A percentile compares a stretch with the other conserved stretches of the same genome.
Conservation (phyloP, 768 basidiomycete species). For the Hygrocybe punicea region DNA sequence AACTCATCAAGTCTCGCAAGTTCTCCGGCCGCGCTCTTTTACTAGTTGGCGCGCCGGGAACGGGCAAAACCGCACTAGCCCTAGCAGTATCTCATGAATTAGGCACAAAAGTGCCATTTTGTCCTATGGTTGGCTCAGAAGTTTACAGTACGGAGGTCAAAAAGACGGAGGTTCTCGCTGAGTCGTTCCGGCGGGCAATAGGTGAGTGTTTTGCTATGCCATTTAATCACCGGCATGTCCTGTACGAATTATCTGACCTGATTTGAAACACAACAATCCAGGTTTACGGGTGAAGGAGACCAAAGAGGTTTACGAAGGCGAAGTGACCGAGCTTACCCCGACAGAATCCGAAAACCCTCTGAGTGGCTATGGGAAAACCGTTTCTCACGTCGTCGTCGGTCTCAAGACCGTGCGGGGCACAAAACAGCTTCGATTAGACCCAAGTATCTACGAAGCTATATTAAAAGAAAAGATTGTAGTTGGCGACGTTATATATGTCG, state of each 20-base stretch:
- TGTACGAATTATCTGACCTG: slow-evolving; percentile 9
- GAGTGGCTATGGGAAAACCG: slow-evolving; percentile 96
- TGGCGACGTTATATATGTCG: slow-evolving; percentile 96
- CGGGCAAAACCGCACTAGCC: slow-evolving; percentile 96
- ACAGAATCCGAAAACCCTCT: slow-evolving; percentile 96
- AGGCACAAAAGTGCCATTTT: slow-evolving; percentile 93
- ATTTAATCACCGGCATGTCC: neutral
- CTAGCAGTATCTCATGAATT: slow-evolving; percentile 94
- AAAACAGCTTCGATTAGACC: slow-evolving; percentile 91
- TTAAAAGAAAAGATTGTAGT: slow-evolving; percentile 95
- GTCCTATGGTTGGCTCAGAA: slow-evolving; percentile 97
- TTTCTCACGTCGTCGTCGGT: slow-evolving; percentile 95
- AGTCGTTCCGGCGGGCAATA: slow-evolving; percentile 91
- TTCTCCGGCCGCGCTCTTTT: slow-evolving; percentile 92
- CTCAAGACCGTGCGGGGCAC: slow-evolving; percentile 92
- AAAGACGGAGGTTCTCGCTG: slow-evolving; percentile 97
- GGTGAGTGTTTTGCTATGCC: slow-evolving; percentile 48
- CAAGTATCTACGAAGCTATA: slow-evolving; percentile 94
- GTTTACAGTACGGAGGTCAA: slow-evolving; percentile 97
- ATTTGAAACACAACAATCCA: slow-evolving; percentile 26
- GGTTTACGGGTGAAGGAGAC: slow-evolving; percentile 98
- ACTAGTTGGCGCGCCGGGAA: slow-evolving; percentile 93
- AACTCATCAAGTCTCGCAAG: slow-evolving; percentile 85
- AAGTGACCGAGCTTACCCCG: slow-evolving; percentile 95
- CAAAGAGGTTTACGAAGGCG: slow-evolving; percentile 97